Conservation (phyloP, 441 rosid genomes). For the Populus tomentosa region DNA sequence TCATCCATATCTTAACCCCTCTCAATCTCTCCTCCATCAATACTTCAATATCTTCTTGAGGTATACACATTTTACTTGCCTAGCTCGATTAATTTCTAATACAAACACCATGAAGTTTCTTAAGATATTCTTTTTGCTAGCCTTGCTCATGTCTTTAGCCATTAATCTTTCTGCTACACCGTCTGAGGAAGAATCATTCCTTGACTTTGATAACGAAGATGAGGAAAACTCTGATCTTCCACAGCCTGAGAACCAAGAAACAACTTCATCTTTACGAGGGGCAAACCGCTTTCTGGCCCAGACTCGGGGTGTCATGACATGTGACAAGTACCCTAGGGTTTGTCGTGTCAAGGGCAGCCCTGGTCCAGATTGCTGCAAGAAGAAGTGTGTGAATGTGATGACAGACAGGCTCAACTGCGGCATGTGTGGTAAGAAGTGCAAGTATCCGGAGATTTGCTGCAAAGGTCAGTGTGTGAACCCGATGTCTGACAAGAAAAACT, state of each 20-base stretch:
- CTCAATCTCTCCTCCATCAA: neutral
- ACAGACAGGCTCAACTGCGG: slow-evolving; percentile 56
- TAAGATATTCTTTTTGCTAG: slow-evolving; percentile 22
- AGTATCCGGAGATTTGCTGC: slow-evolving; percentile 53
- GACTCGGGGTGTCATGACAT: slow-evolving; percentile 20
- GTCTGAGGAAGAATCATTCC: neutral
- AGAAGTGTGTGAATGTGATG: slow-evolving; percentile 46
- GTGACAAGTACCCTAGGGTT: slow-evolving; percentile 44
- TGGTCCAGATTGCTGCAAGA: slow-evolving; percentile 62
- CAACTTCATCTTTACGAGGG: slow-evolving; percentile 15
- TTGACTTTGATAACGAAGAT: neutral
- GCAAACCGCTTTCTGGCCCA: slow-evolving; percentile 18
- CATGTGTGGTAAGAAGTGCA: slow-evolving; percentile 56
- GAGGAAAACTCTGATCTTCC: neutral
- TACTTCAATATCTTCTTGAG: neutral
- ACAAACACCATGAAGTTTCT: slow-evolving; percentile 29
- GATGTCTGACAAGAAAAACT: slow-evolving; percentile 42
- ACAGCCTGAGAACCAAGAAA: slow-evolving; percentile 5
- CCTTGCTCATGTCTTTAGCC: slow-evolving; percentile 29
- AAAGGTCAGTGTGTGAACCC: slow-evolving; percentile 58
- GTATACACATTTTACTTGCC: neutral
- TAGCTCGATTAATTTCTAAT: neutral
- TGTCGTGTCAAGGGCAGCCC: slow-evolving; percentile 51
- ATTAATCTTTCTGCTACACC: slow-evolving; percentile 15
- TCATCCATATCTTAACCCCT: neutral